Evolutionary conservation across 352 stramenopile genomes (phyloP).

Genomic region (Achlya hypogyna): DNA sequence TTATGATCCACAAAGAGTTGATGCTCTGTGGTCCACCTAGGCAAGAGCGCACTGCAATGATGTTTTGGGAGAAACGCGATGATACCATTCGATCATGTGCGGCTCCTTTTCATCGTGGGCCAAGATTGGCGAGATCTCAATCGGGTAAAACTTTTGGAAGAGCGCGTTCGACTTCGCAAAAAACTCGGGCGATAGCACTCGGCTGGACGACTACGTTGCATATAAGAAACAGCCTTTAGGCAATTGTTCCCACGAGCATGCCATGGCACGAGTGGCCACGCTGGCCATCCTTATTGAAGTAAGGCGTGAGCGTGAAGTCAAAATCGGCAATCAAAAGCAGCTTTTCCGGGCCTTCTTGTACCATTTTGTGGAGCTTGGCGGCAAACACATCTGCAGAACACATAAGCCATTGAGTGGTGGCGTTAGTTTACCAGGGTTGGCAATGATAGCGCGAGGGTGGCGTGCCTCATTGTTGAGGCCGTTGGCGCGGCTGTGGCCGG

Average conservation of each 20-base stretch:
- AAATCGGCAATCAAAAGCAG: constrained; percentile 78
- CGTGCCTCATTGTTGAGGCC: constrained; percentile 2
- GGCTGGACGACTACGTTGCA: constrained; percentile 22
- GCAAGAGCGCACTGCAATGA: not conserved
- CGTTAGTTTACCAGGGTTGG: constrained; percentile 11
- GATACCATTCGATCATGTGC: constrained; percentile 69
- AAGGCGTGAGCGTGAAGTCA: constrained; percentile 70
- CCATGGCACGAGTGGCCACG: constrained; percentile 44
- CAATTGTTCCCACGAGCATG: constrained; percentile 30
- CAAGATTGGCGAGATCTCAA: constrained; percentile 59
- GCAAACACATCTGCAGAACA: constrained; percentile 46
- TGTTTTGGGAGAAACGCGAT: not conserved
- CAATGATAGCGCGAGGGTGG: constrained; percentile 9
- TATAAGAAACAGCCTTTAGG: too few relatives aligned
- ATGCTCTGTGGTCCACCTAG: constrained; percentile 17
- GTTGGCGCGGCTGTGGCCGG: not conserved
- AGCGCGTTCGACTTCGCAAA: constrained; percentile 28
- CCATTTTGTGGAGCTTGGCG: constrained; percentile 69
- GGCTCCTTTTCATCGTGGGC: constrained; percentile 64
- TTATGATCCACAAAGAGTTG: constrained; percentile 45
- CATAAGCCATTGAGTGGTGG: not conserved
- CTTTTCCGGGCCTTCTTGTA: constrained; percentile 47
- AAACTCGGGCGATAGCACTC: constrained; percentile 33
- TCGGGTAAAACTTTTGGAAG: constrained; percentile 71
- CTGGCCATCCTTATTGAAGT: constrained; percentile 45